Evolutionary conservation across 228 moss, liverwort and hornwort genomes (phyloP).

Genomic region (Sphagnum magellanicum): DNA sequence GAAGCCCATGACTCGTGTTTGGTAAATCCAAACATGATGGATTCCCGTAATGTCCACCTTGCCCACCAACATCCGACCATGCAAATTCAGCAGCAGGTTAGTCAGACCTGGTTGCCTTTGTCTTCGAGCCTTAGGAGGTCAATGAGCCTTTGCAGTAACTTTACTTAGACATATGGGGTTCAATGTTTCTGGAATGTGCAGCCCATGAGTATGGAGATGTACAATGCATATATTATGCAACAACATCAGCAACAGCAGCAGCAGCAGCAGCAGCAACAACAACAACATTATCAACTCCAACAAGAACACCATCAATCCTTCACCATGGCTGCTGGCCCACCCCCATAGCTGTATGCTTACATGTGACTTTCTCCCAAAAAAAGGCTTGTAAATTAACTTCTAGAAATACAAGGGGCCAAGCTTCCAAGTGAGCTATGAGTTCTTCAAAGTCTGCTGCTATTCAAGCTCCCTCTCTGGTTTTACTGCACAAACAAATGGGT

Average conservation of each 20-base stretch:
- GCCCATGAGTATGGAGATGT: conserved; percentile 39
- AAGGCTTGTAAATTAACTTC: too few relatives aligned
- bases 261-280: conserved; percentile 22
- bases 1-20: conserved; percentile 63
- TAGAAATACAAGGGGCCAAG: too few relatives aligned
- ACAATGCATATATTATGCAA: conserved; percentile 42
- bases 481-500: too few relatives aligned
- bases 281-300: conserved; percentile 13
- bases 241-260: conserved; percentile 28
- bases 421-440: too few relatives aligned
- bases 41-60: conserved; percentile 48
- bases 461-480: too few relatives aligned
- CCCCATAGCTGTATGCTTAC: conserved; percentile 13
- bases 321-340: conserved; percentile 31
- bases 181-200: conserved; percentile 6
- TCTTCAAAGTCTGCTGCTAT: too few relatives aligned
- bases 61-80: conserved; percentile 65
- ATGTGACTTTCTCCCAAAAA: too few relatives aligned
- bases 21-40: conserved; percentile 57
- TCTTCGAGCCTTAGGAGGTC: neutral
- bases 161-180: neutral
- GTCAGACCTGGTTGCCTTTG: neutral
- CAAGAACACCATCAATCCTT: conserved; percentile 19
- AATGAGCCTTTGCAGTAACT: neutral
- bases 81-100: conserved; percentile 62